Evolutionary conservation across 2,329 filamentous ascomycete genomes (phyloP).

Genomic region (Rhinocladiella similis): DNA sequence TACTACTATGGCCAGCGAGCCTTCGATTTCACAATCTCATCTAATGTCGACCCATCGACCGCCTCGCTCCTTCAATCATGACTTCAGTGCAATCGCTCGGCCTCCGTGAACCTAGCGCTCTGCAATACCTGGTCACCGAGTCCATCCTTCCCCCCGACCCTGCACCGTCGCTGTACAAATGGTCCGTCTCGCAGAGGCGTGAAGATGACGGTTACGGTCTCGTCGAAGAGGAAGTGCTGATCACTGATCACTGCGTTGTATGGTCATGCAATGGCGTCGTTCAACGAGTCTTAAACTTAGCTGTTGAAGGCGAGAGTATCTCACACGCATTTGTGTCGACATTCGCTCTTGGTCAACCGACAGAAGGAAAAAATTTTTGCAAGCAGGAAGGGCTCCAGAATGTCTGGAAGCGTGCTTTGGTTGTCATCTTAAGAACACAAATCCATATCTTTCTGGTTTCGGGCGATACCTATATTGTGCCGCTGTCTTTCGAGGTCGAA

Average conservation of each 20-base stretch:
- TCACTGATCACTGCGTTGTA: conserved; percentile 73
- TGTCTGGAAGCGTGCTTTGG: conserved; percentile 55
- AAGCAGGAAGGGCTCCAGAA: background rate
- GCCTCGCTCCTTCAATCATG: conserved; percentile 55
- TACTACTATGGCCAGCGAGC: conserved; percentile 11
- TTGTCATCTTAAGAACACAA: conserved; percentile 89
- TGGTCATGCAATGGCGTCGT: conserved; percentile 88
- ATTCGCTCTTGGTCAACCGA: conserved; percentile 60
- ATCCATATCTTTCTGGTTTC: conserved; percentile 90
- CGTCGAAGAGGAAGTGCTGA: conserved; percentile 76
- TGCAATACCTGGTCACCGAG: conserved; percentile 81
- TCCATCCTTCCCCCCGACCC: conserved; percentile 70
- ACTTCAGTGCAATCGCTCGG: conserved; percentile 88
- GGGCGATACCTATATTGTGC: conserved; percentile 83
- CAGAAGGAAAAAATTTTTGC: conserved; percentile 24
- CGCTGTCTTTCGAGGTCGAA: conserved; percentile 93
- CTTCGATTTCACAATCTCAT: background rate
- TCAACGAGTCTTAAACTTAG: conserved; percentile 81
- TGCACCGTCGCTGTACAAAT: conserved; percentile 66
- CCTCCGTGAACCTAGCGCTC: conserved; percentile 80
- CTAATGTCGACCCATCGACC: conserved; percentile 17
- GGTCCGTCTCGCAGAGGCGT: conserved; percentile 52
- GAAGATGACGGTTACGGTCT: conserved; percentile 42
- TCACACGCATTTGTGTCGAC: conserved; percentile 82
- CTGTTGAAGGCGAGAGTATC: conserved; percentile 81